Evolutionary conservation across 257 asterid genomes (phyloP).

Genomic region (Nicotiana tabacum): DNA sequence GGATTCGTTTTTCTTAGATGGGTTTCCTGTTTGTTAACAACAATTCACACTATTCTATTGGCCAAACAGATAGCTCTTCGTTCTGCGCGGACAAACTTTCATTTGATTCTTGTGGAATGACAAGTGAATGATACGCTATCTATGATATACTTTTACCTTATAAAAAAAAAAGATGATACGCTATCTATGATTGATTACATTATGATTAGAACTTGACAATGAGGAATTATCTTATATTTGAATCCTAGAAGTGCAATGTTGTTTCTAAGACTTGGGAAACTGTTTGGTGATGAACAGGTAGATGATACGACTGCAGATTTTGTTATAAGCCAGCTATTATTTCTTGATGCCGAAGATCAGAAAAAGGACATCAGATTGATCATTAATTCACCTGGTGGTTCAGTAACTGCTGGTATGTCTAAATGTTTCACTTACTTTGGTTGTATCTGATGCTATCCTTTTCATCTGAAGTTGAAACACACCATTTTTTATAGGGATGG

Average conservation of each 20-base stretch:
- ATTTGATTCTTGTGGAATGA: neutral
- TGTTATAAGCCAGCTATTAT: slow-evolving; percentile 69
- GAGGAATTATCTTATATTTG: neutral
- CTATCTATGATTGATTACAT: neutral
- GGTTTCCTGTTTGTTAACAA: neutral
- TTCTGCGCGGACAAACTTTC: neutral
- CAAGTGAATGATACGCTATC: neutral
- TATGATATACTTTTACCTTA: too few relatives aligned
- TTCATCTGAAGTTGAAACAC: neutral
- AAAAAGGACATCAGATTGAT: slow-evolving; percentile 76
- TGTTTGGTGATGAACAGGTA: slow-evolving; percentile 42
- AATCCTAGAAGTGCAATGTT: neutral
- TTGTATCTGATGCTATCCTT: neutral
- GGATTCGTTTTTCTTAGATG: neutral
- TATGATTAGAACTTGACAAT: neutral
- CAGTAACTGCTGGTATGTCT: slow-evolving; percentile 85
- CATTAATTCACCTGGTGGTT: slow-evolving; percentile 96
- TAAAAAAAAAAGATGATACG: neutral
- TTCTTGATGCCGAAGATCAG: slow-evolving; percentile 81
- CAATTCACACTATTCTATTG: neutral
- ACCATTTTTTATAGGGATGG: slow-evolving; percentile 57
- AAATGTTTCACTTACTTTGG: neutral
- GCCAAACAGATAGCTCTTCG: neutral
- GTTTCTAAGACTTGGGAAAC: neutral
- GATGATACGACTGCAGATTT: slow-evolving; percentile 86